A percentile compares a stretch with the other conserved stretches of the same genome.
Conservation (phyloP, 805 yeast genomes). For the Yarrowia yakushimensis region DNA sequence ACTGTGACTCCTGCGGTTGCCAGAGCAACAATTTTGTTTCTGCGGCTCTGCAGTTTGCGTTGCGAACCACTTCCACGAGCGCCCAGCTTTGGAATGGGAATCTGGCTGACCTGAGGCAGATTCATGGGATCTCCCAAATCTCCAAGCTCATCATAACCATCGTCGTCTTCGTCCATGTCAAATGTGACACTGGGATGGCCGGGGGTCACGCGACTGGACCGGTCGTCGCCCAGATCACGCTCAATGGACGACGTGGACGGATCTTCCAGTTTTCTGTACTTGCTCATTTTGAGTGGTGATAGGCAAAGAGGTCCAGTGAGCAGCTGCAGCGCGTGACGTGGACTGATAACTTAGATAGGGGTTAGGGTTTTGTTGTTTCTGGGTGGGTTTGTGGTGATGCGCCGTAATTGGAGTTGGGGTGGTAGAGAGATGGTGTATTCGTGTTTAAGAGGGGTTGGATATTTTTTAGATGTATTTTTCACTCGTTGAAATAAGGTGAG, state of each 20-base stretch:
- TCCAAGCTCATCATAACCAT: slow-evolving; percentile 5
- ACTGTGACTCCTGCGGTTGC: slow-evolving; percentile 15
- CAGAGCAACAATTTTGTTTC: slow-evolving; percentile 17
- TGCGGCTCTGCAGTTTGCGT: background rate
- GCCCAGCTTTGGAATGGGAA: slow-evolving; percentile 8
- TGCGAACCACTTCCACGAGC: background rate
- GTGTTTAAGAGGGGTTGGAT: too few relatives aligned
- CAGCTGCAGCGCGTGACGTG: slow-evolving; percentile 18
- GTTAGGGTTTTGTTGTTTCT: slow-evolving; percentile 6
- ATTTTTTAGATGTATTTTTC: too few relatives aligned
- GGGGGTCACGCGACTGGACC: background rate
- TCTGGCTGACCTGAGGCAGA: slow-evolving; percentile 1
- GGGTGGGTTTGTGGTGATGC: background rate
- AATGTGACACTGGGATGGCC: slow-evolving; percentile 8
- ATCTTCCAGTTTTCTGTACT: slow-evolving; percentile 11
- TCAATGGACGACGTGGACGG: background rate
- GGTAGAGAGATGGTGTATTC: background rate
- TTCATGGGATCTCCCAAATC: slow-evolving; percentile 18
- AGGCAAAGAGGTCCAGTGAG: background rate
- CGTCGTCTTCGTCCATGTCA: slow-evolving; percentile 12
- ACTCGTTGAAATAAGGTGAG: too few relatives aligned
- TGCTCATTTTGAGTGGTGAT: background rate
- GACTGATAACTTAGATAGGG: slow-evolving; percentile 17
- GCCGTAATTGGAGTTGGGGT: too few relatives aligned
- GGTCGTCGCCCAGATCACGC: background rate